Evolutionary conservation across 495 filamentous ascomycete genomes (phyloP), one percentile per base, ranked within the genome.

Genomic region (Articulospora tetracladia): DNA sequence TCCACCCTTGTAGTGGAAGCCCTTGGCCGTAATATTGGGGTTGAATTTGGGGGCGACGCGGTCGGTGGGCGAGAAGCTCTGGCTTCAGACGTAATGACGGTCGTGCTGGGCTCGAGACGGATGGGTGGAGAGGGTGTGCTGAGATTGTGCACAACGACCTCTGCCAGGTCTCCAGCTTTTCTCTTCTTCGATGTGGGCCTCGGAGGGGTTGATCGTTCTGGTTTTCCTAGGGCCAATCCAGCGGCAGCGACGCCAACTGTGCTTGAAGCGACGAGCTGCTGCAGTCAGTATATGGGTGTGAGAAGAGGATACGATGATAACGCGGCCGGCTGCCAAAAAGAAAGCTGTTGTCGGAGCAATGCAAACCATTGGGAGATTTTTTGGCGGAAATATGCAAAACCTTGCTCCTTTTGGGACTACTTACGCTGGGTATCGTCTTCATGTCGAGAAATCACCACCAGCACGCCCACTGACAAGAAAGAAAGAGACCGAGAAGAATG

Each of bases 361-460:
- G 50, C 19, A 36, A 25, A 13, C 32, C 48, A 46, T 44, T 27
- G 36, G 41, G n/a, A 53, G 39, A 44, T 44, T 19, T n/a, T n/a
- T 23, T 55, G 49, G 26, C 10, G 19, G 47, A 19, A 28, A 19
- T 53, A 30, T 55, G 49, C 47, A 36, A 19, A 32, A 62, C 57
- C 64, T 51, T 30, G 23, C 47, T 47, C 57, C 49, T 53, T 53
- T 61, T 63, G 49, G 48, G 13, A 53, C 39, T 51, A 84, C 83
- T 83, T 78, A 86, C 83, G 76, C 80, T 85, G 66, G 83, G 83
- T 70, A 86, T 74, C 41, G 82, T 79, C 77, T 84, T 82, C 83
- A 86, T 86, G 66, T 68, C 79, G 63, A 71, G 64, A 64, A 60
- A 62, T 66, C 58, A 66, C 70, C 69, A 66, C 72, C 60, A 53